These are phyloP conservation scores for Peronospora farinosa DNA, from an alignment of 352 stramenopile genomes.

Conservation along the genomic window DNA sequence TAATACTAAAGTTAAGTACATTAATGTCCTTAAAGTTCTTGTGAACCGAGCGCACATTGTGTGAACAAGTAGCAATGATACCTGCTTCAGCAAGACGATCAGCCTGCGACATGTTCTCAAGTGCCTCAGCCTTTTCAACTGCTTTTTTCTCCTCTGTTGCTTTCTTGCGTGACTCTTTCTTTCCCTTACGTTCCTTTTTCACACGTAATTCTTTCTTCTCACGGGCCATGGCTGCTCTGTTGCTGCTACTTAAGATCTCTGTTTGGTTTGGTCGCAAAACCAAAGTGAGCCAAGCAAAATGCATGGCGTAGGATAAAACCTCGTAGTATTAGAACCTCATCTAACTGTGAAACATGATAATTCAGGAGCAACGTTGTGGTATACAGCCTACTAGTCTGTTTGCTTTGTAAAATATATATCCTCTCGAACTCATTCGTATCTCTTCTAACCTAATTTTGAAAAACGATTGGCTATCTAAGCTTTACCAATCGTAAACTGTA, in stretches of 20 bases:
- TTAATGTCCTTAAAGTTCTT: slow-evolving; percentile 98
- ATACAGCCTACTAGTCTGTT: not conserved
- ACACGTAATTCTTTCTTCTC: slow-evolving; percentile 51
- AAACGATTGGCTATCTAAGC: slow-evolving; percentile 30
- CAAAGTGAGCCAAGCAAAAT: slow-evolving; percentile 23
- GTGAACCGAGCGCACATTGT: slow-evolving; percentile 87
- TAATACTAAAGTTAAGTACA: slow-evolving; percentile 94
- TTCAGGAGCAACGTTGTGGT: not conserved
- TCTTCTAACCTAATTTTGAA: slow-evolving; percentile 10
- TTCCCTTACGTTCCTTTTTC: slow-evolving; percentile 73
- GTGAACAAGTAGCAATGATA: slow-evolving; percentile 95
- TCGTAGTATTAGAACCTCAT: slow-evolving; percentile 12
- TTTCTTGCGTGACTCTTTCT: slow-evolving; percentile 76
- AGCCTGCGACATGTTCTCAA: slow-evolving; percentile 67
- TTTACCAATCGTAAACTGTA: slow-evolving; percentile 16
- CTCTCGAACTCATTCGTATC: not conserved
- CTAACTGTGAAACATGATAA: not conserved
- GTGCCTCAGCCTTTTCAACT: slow-evolving; percentile 50
- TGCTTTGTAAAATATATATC: slow-evolving; percentile 6
- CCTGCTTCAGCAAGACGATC: slow-evolving; percentile 90
- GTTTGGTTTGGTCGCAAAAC: slow-evolving; percentile 11
- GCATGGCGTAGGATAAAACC: slow-evolving; percentile 18
- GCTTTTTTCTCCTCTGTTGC: slow-evolving; percentile 74
- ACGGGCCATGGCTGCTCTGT: slow-evolving; percentile 18
- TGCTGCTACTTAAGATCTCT: slow-evolving; percentile 9